These are phyloP conservation scores for Kluyveromyces aestuarii DNA, from an alignment of 805 yeast species.

Conservation along the genomic window DNA sequence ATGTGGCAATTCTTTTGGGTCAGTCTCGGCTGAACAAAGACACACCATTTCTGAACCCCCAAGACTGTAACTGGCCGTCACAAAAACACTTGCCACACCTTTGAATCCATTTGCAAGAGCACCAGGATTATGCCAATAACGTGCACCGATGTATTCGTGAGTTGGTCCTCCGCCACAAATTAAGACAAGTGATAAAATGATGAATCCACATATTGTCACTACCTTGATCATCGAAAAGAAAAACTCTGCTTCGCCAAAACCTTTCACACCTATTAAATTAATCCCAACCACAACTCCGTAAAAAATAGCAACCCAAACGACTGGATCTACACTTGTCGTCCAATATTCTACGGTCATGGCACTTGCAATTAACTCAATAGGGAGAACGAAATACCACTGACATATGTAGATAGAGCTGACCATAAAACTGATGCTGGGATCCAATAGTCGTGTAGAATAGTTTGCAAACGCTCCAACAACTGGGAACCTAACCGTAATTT, in stretches of 20 bases:
- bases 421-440: slow-evolving; percentile 46
- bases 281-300: slow-evolving; percentile 34
- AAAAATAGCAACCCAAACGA: slow-evolving; percentile 38
- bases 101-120: slow-evolving; percentile 47
- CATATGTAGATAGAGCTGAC: slow-evolving; percentile 46
- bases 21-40: slow-evolving; percentile 66
- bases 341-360: slow-evolving; percentile 41
- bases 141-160: slow-evolving; percentile 37
- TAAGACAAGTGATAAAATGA: slow-evolving; percentile 41
- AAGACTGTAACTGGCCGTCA: slow-evolving; percentile 66
- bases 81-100: slow-evolving; percentile 58
- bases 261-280: slow-evolving; percentile 41
- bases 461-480: slow-evolving; percentile 42
- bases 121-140: slow-evolving; percentile 45
- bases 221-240: slow-evolving; percentile 37
- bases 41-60: slow-evolving; percentile 68
- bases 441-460: slow-evolving; percentile 39
- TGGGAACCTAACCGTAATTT: slow-evolving; percentile 41
- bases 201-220: slow-evolving; percentile 39
- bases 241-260: slow-evolving; percentile 44
- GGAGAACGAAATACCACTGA: slow-evolving; percentile 40
- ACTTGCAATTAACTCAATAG: slow-evolving; percentile 40
- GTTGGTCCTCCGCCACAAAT: slow-evolving; percentile 39
- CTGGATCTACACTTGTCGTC: slow-evolving; percentile 33
- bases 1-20: slow-evolving; percentile 50